These are phyloP conservation scores for Boeremia lycopersici DNA, from an alignment of 2,329 filamentous ascomycete species.

Conservation along the genomic window DNA sequence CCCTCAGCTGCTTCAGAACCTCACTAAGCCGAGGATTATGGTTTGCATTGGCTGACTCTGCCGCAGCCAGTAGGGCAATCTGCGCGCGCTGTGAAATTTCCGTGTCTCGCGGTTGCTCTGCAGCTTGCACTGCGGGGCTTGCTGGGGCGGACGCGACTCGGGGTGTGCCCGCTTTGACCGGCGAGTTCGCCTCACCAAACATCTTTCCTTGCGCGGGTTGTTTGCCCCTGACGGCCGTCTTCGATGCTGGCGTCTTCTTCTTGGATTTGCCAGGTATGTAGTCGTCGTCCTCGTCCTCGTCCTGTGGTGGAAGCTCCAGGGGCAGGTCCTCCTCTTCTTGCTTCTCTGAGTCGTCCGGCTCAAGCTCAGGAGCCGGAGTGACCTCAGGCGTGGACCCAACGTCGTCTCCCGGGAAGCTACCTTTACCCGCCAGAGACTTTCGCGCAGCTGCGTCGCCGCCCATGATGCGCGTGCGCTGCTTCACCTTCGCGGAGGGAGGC, in stretches of 20 bases:
- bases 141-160: constrained; percentile 24
- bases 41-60: constrained; percentile 47
- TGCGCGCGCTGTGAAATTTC: constrained; percentile 35
- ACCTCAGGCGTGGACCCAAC: constrained; percentile 55
- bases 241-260: constrained; percentile 38
- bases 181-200: constrained; percentile 33
- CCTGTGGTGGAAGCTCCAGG: constrained; percentile 36
- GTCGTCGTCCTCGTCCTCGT: constrained; percentile 56
- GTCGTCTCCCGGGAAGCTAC: constrained; percentile 48
- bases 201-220: constrained; percentile 43
- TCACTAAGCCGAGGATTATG: constrained; percentile 35
- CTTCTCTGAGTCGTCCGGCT: constrained; percentile 48
- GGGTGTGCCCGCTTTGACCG: constrained; percentile 33
- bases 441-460: constrained; percentile 46
- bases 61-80: constrained; percentile 51
- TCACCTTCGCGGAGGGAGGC: constrained; percentile 67
- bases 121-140: constrained; percentile 24
- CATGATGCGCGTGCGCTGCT: constrained; percentile 59
- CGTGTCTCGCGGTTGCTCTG: constrained; percentile 18
- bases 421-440: constrained; percentile 50
- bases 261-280: constrained; percentile 48
- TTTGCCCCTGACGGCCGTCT: constrained; percentile 45
- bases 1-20: constrained; percentile 53
- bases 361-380: constrained; percentile 48
- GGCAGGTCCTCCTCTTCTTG: constrained; percentile 46